A percentile compares a stretch with the other conserved stretches of the same genome.
Evolutionary conservation across 2,329 filamentous ascomycete genomes (phyloP).

Genomic region (Eurotiales sp.): DNA sequence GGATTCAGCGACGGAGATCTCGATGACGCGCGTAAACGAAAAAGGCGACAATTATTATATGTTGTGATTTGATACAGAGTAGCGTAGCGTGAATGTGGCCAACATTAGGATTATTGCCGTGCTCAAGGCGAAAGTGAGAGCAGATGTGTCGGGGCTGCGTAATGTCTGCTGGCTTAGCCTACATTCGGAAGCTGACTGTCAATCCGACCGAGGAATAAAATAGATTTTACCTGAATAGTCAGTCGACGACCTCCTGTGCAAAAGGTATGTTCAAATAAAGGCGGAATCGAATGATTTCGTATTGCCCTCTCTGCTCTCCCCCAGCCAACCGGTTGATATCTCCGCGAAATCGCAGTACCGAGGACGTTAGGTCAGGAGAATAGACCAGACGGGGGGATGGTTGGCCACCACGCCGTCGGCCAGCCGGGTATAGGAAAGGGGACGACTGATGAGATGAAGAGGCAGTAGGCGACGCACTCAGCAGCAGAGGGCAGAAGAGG

Average conservation of each 20-base stretch:
- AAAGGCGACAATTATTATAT: constrained; percentile 3
- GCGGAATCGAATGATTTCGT: too few relatives aligned
- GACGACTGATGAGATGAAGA: neutral
- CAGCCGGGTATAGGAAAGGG: constrained; percentile 1
- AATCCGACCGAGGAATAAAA: constrained; percentile 1
- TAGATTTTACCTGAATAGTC: constrained; percentile 4
- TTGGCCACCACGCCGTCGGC: constrained; percentile 16
- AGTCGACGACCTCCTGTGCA: neutral
- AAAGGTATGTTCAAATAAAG: neutral
- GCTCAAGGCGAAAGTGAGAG: neutral
- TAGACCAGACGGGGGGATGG: constrained; percentile 16
- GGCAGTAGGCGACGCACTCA: neutral
- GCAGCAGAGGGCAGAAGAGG: constrained; percentile 4
- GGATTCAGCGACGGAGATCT: too few relatives aligned
- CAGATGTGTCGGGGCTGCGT: neutral
- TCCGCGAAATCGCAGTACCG: constrained; percentile 1
- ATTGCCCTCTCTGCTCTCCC: too few relatives aligned
- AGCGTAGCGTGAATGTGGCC: constrained; percentile 1
- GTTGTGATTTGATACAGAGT: constrained; percentile 1
- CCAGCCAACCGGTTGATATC: constrained; percentile 3
- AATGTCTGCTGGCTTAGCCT: constrained; percentile 6
- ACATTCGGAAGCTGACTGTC: too few relatives aligned
- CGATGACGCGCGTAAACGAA: neutral
- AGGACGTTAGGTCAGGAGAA: constrained; percentile 8
- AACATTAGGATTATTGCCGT: constrained; percentile 5